A percentile compares a stretch with the other conserved stretches of the same genome.
Conservation (phyloP, 768 basidiomycete species). For the Mycena chlorophos region DNA sequence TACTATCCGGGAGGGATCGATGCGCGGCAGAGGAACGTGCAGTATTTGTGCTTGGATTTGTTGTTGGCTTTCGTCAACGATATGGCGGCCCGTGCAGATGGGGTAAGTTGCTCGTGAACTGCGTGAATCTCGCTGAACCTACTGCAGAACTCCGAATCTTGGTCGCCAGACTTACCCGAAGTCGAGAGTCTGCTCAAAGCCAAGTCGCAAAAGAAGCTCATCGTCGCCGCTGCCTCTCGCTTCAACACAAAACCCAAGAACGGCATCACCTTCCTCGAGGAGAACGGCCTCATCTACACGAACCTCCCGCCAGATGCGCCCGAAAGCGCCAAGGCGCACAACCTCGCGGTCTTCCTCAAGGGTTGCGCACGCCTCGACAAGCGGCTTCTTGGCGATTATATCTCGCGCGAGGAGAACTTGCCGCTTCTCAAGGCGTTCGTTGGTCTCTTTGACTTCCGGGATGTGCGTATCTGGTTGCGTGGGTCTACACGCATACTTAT, state of each 20-base stretch:
- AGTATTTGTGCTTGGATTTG: slow-evolving; percentile 86
- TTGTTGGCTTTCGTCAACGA: slow-evolving; percentile 84
- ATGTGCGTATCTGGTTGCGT: slow-evolving; percentile 51
- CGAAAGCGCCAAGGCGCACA: slow-evolving; percentile 44
- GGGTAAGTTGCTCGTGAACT: slow-evolving; percentile 34
- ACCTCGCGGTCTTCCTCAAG: slow-evolving; percentile 86
- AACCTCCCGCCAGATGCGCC: slow-evolving; percentile 59
- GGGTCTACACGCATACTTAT: slow-evolving; percentile 2
- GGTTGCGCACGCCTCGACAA: slow-evolving; percentile 86
- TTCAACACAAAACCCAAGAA: slow-evolving; percentile 94
- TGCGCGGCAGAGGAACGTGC: slow-evolving; percentile 70
- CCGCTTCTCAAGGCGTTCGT: slow-evolving; percentile 88
- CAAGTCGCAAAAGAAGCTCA: slow-evolving; percentile 85
- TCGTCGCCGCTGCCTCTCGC: slow-evolving; percentile 76
- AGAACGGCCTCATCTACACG: slow-evolving; percentile 83
- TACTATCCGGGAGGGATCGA: slow-evolving; percentile 60
- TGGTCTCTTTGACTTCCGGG: slow-evolving; percentile 83
- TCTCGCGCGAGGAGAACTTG: slow-evolving; percentile 84
- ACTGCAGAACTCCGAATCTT: slow-evolving; percentile 46
- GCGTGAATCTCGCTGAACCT: slow-evolving; percentile 15
- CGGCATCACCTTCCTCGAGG: slow-evolving; percentile 88
- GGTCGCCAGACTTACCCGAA: slow-evolving; percentile 58
- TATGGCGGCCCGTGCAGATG: slow-evolving; percentile 69
- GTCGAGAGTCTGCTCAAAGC: slow-evolving; percentile 59
- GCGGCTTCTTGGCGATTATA: slow-evolving; percentile 87